Percentiles rank a stretch among this genome's conserved stretches.
Conservation (phyloP, 495 filamentous ascomycete genomes). For the Daldinia caldariorum region DNA sequence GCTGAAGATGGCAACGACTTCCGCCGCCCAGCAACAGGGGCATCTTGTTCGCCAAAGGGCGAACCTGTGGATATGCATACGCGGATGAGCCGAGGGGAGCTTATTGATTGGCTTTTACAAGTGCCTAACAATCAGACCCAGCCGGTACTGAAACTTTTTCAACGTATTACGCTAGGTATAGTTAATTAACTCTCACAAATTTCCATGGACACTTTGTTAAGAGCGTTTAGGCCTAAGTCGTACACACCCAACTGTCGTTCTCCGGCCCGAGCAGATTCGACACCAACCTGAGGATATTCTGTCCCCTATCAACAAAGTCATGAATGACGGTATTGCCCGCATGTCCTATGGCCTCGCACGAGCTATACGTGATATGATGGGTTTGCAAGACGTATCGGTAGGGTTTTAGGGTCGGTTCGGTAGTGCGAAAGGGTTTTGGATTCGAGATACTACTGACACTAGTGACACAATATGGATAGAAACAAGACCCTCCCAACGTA, state of each 20-base stretch:
- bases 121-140: constrained; percentile 51
- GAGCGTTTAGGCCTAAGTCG: constrained; percentile 52
- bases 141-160: constrained; percentile 50
- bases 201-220: constrained; percentile 10
- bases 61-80: constrained; percentile 46
- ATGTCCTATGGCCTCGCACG: constrained; percentile 73
- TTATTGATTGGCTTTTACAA: constrained; percentile 58
- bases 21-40: constrained; percentile 15
- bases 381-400: constrained; percentile 70
- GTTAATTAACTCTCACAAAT: background rate
- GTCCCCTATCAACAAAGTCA: constrained; percentile 59
- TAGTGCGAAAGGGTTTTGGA: constrained; percentile 90
- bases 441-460: constrained; percentile 66
- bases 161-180: constrained; percentile 56
- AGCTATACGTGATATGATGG: constrained; percentile 66
- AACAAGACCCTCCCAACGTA: constrained; percentile 80
- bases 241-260: constrained; percentile 50
- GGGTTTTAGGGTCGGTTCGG: constrained; percentile 84
- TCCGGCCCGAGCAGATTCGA: constrained; percentile 52
- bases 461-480: constrained; percentile 72
- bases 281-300: constrained; percentile 48
- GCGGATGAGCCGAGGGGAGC: constrained; percentile 42
- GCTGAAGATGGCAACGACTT: constrained; percentile 56
- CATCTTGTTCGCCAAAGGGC: constrained; percentile 40
- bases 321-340: constrained; percentile 85